Base-by-base conservation (phyloP, 2,329 filamentous ascomycete genomes). In the Alternaria arborescens region DNA sequence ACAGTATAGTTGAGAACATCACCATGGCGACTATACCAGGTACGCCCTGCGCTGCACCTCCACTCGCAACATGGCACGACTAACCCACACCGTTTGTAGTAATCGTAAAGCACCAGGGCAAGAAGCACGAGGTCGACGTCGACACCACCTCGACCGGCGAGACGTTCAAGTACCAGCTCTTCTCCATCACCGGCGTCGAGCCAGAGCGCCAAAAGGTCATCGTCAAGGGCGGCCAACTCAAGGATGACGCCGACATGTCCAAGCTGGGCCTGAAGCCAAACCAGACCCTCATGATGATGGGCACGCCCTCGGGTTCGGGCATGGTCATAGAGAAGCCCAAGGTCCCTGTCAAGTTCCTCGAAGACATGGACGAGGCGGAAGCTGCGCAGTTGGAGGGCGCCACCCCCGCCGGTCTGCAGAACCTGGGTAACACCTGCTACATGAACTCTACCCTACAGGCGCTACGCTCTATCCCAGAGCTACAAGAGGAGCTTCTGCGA, bases 311-410 rank as follows among this genome's bases (percentile, higher is more conserved):
- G 20, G 88, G 87, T 14, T 88, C 86, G 52, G 80, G 82, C 16
- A 84, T 80, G 20, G 83, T 91, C 30, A 83, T 89, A 61, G 88
- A 90, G 53, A 82, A 83, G 54, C 95, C 95, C 32, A 91, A 90
- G 75, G 90, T 96, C 74, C 85, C 87, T 69, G 85, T 94, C 34
- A 95, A 91, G 79, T 99, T 99, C 72, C 81, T 97, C 65, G 95
- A 99, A 80, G 95, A 99, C 78, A 97, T 99, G 94, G 96, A 92
- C 26, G 94, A 97, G 77, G 94, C 93, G 30, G 94, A 98, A 79
- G 88, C 89, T 53, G 94, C 95, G 22, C 89, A 89, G 78, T 87
- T 91, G 76, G 90, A 90, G 61, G 93, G 92, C 60, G 94, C 94
- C 48, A 94, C 87, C 46, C 95, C 96, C 2, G 91, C 94, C 58